Evolutionary conservation across 257 asterid genomes (phyloP), one percentile per base, ranked within the genome.

Genomic region (Plantago major): DNA sequence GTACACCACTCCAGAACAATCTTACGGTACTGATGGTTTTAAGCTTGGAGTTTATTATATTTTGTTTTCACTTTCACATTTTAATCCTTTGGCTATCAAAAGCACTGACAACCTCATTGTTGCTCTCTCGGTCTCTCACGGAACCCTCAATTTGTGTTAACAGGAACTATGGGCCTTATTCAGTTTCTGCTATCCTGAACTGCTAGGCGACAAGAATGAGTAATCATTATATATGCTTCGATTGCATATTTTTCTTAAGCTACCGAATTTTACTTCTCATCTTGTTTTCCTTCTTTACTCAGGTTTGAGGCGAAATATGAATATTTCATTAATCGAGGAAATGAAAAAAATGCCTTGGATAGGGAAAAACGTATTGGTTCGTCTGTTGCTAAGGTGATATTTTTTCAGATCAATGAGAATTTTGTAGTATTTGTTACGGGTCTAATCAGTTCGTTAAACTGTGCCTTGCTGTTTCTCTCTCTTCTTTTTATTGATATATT

Each of bases 101-200:
- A 45, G n/a, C 9, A 22, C n/a, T 46, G 45, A 48, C 33, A 56
- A 15, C 58, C 48, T 19, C 55, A 59, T 19, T 43, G 46, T 9
- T 33, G 46, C 30, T 66, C 7, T 47, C 15, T 76, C 46, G 49
- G 58, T 73, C 38, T 54, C 46, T 46, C 67, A 47, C 33, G 17
- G 26, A 7, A 28, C 71, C 28, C 63, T 30, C 53, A 26, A 52
- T n/a, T 46, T 38, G 38, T 49, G 15, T 42, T 69, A 49, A 28
- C 60, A 91, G 98, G 98, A 91, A 76, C 76, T 91, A 6, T 91
- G 98, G 98, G 98, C 98, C 40, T 79, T 91, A 58, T 91, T 91
- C 78, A 84, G 67, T 79, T 91, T 91, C 80, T 79, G 83, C 65
- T 91, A 95, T 69, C 97, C 98, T 30, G 95, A 81, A 73, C 81